Percentiles rank a stretch among this genome's conserved stretches.
These are phyloP conservation scores for Didymella pomorum DNA, from an alignment of 2,329 filamentous ascomycete species.

Conservation along the genomic window DNA sequence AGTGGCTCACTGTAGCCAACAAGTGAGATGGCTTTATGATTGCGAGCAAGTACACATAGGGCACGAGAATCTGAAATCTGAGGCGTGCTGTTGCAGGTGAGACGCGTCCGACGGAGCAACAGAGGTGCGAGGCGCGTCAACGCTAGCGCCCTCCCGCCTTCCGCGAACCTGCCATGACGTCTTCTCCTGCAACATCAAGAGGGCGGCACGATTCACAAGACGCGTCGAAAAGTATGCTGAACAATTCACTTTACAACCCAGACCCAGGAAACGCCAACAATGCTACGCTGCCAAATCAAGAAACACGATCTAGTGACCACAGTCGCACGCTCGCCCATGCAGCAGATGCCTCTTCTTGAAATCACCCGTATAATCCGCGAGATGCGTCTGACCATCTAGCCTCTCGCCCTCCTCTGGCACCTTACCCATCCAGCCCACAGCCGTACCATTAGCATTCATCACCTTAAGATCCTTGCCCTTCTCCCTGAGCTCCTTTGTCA, in stretches of 20 bases:
- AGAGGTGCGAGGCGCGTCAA: background rate
- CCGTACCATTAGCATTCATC: conserved; percentile 35
- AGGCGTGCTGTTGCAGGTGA: too few species aligned
- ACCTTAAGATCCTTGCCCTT: conserved; percentile 55
- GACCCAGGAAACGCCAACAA: conserved; percentile 7
- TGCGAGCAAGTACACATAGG: too few species aligned
- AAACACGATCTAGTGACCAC: conserved; percentile 32
- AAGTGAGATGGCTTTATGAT: too few species aligned
- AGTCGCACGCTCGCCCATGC: conserved; percentile 42
- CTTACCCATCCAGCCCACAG: conserved; percentile 54
- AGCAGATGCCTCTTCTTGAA: conserved; percentile 45
- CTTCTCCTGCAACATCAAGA: background rate
- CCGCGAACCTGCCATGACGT: background rate
- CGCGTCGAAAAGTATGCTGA: background rate
- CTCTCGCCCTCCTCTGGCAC: conserved; percentile 53
- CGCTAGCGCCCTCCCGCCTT: background rate
- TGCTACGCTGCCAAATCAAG: conserved; percentile 5
- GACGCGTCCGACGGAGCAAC: too few species aligned
- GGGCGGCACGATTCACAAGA: background rate
- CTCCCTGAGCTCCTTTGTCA: conserved; percentile 77
- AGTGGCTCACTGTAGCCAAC: too few species aligned
- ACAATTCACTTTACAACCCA: background rate
- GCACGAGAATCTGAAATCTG: too few species aligned
- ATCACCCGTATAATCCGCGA: conserved; percentile 49
- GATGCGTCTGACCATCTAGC: conserved; percentile 57